phyloP scores from a whole-genome alignment of 768 basidiomycete species.

The Suillus cothurnatus region DNA sequence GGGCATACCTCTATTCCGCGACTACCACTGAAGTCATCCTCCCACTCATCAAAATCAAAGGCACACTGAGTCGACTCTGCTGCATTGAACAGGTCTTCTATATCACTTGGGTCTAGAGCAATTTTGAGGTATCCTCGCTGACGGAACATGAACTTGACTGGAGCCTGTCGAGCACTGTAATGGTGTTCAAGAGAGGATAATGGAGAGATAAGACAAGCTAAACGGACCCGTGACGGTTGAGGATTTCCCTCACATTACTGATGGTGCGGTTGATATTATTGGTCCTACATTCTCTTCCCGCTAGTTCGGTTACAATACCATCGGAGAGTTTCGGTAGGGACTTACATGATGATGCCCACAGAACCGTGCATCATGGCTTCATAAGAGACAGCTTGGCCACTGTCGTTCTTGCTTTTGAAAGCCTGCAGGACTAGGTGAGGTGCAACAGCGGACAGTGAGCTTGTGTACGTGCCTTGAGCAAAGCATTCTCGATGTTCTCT shows the following conservation, averaged over 20 bases:
- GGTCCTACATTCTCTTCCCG: slow-evolving; percentile 57
- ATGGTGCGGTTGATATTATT: slow-evolving; percentile 67
- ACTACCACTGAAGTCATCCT: slow-evolving; percentile 33
- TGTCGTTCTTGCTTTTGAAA: slow-evolving; percentile 52
- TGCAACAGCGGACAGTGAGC: neutral
- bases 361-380: slow-evolving; percentile 61
- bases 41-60: slow-evolving; percentile 47
- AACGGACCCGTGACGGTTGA: slow-evolving; percentile 50
- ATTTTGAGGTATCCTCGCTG: slow-evolving; percentile 56
- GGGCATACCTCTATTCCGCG: slow-evolving; percentile 37
- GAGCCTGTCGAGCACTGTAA: slow-evolving; percentile 57
- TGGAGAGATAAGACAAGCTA: neutral
- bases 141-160: slow-evolving; percentile 68
- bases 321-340: slow-evolving; percentile 6
- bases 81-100: slow-evolving; percentile 39
- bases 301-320: slow-evolving; percentile 10
- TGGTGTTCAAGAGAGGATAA: neutral
- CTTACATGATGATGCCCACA: slow-evolving; percentile 69
- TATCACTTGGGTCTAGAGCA: slow-evolving; percentile 35
- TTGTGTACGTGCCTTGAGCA: slow-evolving; percentile 47
- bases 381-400: slow-evolving; percentile 53
- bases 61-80: slow-evolving; percentile 28
- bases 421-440: slow-evolving; percentile 24
- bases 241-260: slow-evolving; percentile 53
- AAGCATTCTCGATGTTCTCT: slow-evolving; percentile 66